Evolutionary conservation across 2,329 filamentous ascomycete species (phyloP), one percentile per base, ranked within the genome.

Genomic region (Sarocladium oryzae): DNA sequence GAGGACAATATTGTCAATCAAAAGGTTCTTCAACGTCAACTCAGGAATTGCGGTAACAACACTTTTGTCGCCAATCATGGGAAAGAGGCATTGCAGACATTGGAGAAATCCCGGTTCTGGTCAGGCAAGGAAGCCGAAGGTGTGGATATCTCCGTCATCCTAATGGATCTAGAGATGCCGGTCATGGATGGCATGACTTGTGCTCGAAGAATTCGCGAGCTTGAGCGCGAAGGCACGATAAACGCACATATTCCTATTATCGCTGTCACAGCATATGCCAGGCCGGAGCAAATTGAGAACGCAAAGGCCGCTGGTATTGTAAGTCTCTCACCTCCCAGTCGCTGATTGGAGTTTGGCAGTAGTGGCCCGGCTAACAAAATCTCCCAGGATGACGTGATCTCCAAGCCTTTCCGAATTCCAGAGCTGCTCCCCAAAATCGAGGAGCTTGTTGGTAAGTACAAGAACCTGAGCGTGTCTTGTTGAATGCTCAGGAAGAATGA

Each of bases 131-230:
- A 74, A 54, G 53, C 64, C 15, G 66, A 71, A 13, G 75, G 75
- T 2, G 66, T 74, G 8, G 75, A 82, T 45, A 75, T 88, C 21
- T 81, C 81, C 8, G 74, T 89, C 41, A 83, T 91, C 11, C 66
- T 91, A 5, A 89, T 91, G 86, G 88, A 91, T 61, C 74, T 89
- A 45, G 86, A 90, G 60, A 91, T 91, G 87, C 87, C 87, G 1
- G 77, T 89, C 38, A 90, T 90, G 87, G 86, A 91, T 59, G 88
- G 88, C 32, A 79, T 88, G 65, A 85, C 85, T 2, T 89, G 86
- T 56, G 83, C 86, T 11, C 74, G 77, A 37, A 78, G 73, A 54
- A 89, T 92, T 50, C 77, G 88, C 16, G 77, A 85, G 54, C 71
- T 88, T 16, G 85, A 91, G 63, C 69, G 68, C 46, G 73, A 79